phyloP scores from a whole-genome alignment of 1,139 yeast species.

The Zygosaccharomyces sapae region DNA sequence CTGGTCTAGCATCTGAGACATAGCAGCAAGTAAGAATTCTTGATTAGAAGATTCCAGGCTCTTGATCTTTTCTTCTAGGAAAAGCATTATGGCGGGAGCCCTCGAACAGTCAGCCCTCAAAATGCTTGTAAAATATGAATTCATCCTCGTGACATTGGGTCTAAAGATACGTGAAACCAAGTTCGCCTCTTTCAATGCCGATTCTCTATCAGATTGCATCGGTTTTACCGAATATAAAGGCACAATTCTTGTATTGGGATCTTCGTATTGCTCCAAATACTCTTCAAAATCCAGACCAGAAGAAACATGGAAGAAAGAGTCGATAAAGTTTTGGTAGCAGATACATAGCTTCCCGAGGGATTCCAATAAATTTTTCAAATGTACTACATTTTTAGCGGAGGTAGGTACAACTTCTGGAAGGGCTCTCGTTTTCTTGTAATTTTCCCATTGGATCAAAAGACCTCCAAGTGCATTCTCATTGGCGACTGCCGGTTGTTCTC shows the following conservation, averaged over 20 bases:
- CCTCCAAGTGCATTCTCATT: constrained; percentile 10
- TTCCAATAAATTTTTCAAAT: constrained; percentile 32
- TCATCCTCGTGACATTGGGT: constrained; percentile 36
- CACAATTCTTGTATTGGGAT: constrained; percentile 39
- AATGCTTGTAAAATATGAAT: constrained; percentile 42
- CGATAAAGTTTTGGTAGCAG: constrained; percentile 62
- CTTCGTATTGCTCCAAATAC: constrained; percentile 41
- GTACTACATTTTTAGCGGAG: constrained; percentile 13
- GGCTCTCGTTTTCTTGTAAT: constrained; percentile 18
- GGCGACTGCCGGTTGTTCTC: constrained; percentile 5
- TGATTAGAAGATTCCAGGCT: constrained; percentile 52
- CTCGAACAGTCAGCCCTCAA: constrained; percentile 40
- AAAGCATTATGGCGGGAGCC: constrained; percentile 43
- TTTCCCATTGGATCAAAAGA: constrained; percentile 25
- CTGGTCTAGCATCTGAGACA: constrained; percentile 52
- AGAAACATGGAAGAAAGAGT: constrained; percentile 61
- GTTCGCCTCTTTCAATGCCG: constrained; percentile 51
- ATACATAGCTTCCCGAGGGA: constrained; percentile 43
- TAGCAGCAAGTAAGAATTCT: constrained; percentile 57
- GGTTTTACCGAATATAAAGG: constrained; percentile 34
- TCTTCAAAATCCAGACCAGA: constrained; percentile 47
- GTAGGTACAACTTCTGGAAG: constrained; percentile 15
- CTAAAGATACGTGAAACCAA: constrained; percentile 57
- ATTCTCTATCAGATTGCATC: constrained; percentile 50
- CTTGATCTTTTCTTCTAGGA: constrained; percentile 39